Conservation (phyloP, 1,139 yeast genomes). For the Candida tetrigidarum region DNA sequence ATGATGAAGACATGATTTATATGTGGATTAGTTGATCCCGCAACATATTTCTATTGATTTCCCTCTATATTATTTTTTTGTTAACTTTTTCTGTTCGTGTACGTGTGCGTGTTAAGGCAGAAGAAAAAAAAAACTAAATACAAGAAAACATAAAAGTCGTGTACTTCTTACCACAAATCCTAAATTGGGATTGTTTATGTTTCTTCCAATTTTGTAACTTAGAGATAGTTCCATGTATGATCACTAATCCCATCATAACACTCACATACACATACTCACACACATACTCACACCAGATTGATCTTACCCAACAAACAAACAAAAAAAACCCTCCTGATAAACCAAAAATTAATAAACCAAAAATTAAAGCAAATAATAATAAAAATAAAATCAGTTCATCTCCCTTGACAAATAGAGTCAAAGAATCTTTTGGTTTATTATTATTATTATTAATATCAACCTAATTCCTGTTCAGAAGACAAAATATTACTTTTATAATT, state of each 20-base stretch:
- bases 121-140: background rate
- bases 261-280: background rate
- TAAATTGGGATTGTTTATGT: constrained; percentile 2
- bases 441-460: background rate
- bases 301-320: no score
- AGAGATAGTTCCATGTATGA: background rate
- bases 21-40: background rate
- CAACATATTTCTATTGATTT: no score
- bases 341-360: background rate
- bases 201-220: constrained; percentile 3
- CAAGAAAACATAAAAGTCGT: background rate
- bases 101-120: no score
- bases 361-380: background rate
- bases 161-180: background rate
- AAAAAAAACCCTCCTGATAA: no score
- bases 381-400: constrained; percentile 1
- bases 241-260: background rate
- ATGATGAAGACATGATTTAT: background rate
- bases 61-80: background rate
- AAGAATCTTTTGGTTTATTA: background rate
- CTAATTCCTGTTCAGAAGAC: background rate
- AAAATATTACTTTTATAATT: background rate
- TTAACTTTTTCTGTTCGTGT: constrained; percentile 1
- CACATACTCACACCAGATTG: background rate
- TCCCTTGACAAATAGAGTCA: background rate